Percentiles rank a stretch among this genome's conserved stretches.
These are phyloP conservation scores for Aphanomyces cochlioides DNA, from an alignment of 352 stramenopile genomes.

Conservation along the genomic window DNA sequence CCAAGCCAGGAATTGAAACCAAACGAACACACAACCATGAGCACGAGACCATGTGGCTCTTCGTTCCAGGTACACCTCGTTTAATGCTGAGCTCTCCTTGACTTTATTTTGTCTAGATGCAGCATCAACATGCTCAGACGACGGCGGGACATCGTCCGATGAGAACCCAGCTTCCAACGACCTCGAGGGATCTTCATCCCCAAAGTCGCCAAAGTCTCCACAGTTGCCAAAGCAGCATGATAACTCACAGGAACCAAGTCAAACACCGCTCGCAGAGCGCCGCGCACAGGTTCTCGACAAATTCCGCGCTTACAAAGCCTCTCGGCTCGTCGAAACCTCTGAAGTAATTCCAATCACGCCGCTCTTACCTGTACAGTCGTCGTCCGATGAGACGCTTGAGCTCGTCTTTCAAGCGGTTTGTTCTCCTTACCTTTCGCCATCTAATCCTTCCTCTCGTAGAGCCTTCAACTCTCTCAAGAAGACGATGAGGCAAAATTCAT, in stretches of 20 bases:
- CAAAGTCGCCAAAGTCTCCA: no score
- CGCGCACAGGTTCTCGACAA: not conserved
- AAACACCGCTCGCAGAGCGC: not conserved
- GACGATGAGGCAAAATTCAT: slow-evolving; percentile 46
- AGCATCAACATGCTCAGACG: not conserved
- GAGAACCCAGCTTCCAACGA: not conserved
- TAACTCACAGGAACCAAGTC: not conserved
- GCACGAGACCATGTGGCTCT: slow-evolving; percentile 21
- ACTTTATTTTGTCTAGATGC: slow-evolving; percentile 43
- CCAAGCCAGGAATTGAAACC: slow-evolving; percentile 14
- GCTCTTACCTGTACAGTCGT: not conserved
- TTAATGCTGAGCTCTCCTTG: slow-evolving; percentile 45
- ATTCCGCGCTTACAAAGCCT: not conserved
- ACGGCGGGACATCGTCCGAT: not conserved
- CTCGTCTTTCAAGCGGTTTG: slow-evolving; percentile 44
- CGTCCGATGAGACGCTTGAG: slow-evolving; percentile 38
- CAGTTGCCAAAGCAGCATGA: no score
- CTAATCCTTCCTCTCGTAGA: no score
- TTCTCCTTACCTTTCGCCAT: not conserved
- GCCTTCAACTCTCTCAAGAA: slow-evolving; percentile 33
- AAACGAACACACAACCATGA: slow-evolving; percentile 22
- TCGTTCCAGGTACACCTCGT: slow-evolving; percentile 44
- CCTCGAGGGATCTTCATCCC: not conserved
- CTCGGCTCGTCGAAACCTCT: not conserved
- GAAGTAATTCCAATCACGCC: not conserved